phyloP scores from a whole-genome alignment of 1,139 yeast genomes.

The Debaryomyces subglobosus region DNA sequence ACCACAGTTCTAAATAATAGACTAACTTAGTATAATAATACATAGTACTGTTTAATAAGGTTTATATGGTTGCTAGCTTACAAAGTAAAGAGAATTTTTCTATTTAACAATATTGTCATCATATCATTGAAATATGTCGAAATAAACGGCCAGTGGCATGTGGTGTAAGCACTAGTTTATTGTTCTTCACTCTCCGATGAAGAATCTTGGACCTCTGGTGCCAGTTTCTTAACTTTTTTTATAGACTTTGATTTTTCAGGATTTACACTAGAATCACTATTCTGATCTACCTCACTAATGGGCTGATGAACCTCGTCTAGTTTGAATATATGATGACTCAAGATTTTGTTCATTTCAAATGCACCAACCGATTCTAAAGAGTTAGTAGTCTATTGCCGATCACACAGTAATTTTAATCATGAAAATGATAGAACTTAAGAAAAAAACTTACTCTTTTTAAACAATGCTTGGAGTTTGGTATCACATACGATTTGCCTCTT shows the following conservation, averaged over 20 bases:
- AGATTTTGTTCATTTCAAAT: conserved; percentile 68
- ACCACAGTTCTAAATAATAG: not conserved
- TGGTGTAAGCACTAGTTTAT: not conserved
- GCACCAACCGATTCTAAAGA: conserved; percentile 52
- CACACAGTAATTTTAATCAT: not conserved
- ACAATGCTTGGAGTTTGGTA: conserved; percentile 57
- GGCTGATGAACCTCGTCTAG: conserved; percentile 35
- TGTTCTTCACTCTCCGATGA: not conserved
- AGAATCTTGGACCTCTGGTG: not conserved
- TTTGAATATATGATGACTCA: conserved; percentile 55
- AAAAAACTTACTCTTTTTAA: conserved; percentile 48
- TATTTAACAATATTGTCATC: not conserved
- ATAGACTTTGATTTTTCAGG: not conserved
- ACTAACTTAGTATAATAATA: not conserved
- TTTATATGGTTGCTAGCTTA: not conserved
- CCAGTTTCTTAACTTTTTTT: not conserved
- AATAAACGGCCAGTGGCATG: not conserved
- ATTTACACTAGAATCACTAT: not conserved
- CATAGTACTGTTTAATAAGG: not conserved
- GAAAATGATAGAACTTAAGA: no score
- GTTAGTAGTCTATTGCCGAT: conserved; percentile 21
- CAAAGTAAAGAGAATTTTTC: not conserved
- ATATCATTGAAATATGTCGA: not conserved
- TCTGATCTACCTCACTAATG: not conserved
- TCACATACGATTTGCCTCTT: conserved; percentile 72